Percentiles rank a stretch among this genome's conserved stretches.
These are phyloP conservation scores for Barnettozyma siamensis DNA, from an alignment of 805 yeast species.

Conservation along the genomic window DNA sequence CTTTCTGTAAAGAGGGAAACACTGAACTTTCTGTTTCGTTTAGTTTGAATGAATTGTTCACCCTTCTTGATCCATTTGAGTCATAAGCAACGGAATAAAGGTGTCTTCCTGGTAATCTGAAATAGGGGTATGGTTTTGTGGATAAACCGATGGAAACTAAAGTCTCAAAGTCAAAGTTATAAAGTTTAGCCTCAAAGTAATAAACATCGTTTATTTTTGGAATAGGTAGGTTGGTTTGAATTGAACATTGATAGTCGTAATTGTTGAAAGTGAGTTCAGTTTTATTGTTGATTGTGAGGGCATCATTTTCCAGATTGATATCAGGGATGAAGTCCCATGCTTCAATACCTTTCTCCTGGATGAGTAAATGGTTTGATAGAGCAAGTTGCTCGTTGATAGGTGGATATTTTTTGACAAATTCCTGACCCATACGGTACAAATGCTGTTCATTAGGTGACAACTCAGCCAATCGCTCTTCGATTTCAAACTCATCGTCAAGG, in stretches of 20 bases:
- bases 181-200: slow-evolving; percentile 50
- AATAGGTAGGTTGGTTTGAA: slow-evolving; percentile 40
- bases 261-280: slow-evolving; percentile 21
- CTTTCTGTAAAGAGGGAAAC: slow-evolving; percentile 60
- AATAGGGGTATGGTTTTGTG: slow-evolving; percentile 87
- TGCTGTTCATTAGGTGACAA: slow-evolving; percentile 49
- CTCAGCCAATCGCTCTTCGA: slow-evolving; percentile 49
- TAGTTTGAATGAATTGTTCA: slow-evolving; percentile 65
- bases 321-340: slow-evolving; percentile 70
- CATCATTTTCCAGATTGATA: slow-evolving; percentile 42
- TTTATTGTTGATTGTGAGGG: slow-evolving; percentile 46
- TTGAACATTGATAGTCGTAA: slow-evolving; percentile 38
- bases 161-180: slow-evolving; percentile 51
- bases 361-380: slow-evolving; percentile 30
- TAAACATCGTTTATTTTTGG: slow-evolving; percentile 48
- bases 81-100: slow-evolving; percentile 83
- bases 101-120: slow-evolving; percentile 90
- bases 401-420: slow-evolving; percentile 22
- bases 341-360: slow-evolving; percentile 76
- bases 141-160: slow-evolving; percentile 72
- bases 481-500: slow-evolving; percentile 41
- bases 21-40: slow-evolving; percentile 41
- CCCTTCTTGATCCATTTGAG: slow-evolving; percentile 73
- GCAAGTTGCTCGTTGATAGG: slow-evolving; percentile 18
- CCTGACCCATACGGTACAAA: slow-evolving; percentile 40